Evolutionary conservation across 2,329 filamentous ascomycete genomes (phyloP), one percentile per base, ranked within the genome.

Genomic region (Paraphoma chrysanthemicola): DNA sequence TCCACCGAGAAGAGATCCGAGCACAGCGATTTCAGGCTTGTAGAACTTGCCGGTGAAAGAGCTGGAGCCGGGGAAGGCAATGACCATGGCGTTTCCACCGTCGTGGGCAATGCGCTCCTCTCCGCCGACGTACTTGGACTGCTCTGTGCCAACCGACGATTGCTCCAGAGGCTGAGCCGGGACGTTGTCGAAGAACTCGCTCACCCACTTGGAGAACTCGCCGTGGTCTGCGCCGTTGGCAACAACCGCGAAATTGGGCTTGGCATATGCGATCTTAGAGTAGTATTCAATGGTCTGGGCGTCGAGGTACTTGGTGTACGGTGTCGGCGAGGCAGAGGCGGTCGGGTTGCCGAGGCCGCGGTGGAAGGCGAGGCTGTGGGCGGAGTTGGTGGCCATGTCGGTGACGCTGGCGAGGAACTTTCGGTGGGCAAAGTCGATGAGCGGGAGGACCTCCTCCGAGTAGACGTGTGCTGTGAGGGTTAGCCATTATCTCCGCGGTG

Each of bases 61-160:
- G 80, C 92, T 90, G 62, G 92, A 93, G 58, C 94, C 93, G 55
- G 93, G 91, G 90, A 99, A 98, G 62, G 88, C 95, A 74, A 99
- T 87, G 67, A 97, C 91, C 69, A 97, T 78, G 43, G 93, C 86
- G 81, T 96, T 97, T 67, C 91, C 90, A 64, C 84, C 83, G 57
- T 83, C 84, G 78, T 92, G 90, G 63, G 90, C 84, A 67, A 91
- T 90, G 69, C 95, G 92, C 83, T 96, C 92, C 85, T 99, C 93
- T 75, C 95, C 96, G 78, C 95, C 95, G 74, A 88, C 91, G 88
- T 98, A 99, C 81, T 93, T 95, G 76, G 88, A 86, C 63, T 90
- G 83, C 66, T 86, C 79, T 60, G 82, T 81, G 75, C 87, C 85
- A 62, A 90, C 80, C 41, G 80, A 67, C 44, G 59, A 53, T 80